Evolutionary conservation across 2,329 filamentous ascomycete genomes (phyloP), one percentile per base, ranked within the genome.

Genomic region (Teratosphaeria gauchensis): DNA sequence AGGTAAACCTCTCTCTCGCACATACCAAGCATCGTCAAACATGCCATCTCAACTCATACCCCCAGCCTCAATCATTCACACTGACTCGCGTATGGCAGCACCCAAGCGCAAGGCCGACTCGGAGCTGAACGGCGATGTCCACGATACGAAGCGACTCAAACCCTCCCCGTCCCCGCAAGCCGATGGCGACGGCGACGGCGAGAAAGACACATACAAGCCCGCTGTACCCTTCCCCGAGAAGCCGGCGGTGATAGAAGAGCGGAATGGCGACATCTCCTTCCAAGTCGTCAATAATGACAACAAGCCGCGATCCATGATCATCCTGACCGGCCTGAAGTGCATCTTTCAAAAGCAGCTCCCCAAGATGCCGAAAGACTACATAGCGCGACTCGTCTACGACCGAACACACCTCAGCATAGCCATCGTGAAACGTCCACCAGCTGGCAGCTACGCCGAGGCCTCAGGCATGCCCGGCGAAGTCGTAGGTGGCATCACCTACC

Each of bases 301-400:
- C 68, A 82, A 86, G 42, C 84, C 88, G 64, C 90, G 96, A 69
- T 95, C 89, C 70, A 86, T 92, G 65, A 95, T 97, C 70, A 95
- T 99, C 66, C 80, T 99, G 60, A 96, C 92, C 0, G 94, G 94
- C 14, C 80, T 99, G 58, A 99, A 97, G 73, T 96, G 92, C 71
- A 95, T 99, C 64, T 97, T 99, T 69, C 94, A 99, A 73, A 97
- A 97, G 68, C 94, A 99, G 71, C 80, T 99, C 5, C 94, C 94
- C 0, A 97, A 97, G 75, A 99, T 99, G 94, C 94, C 94, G 14
- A 96, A 97, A 74, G 94, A 97, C 71, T 99, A 99, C 73, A 97
- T 99, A 67, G 94, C 94, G 3, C 89, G 94, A 46, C 84, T 99
- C 7, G 94, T 99, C 59, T 99, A 99, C 76, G 94, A 99, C 74